These are phyloP conservation scores for Solanum bulbocastanum DNA, from an alignment of 257 asterid genomes.

Conservation along the genomic window DNA sequence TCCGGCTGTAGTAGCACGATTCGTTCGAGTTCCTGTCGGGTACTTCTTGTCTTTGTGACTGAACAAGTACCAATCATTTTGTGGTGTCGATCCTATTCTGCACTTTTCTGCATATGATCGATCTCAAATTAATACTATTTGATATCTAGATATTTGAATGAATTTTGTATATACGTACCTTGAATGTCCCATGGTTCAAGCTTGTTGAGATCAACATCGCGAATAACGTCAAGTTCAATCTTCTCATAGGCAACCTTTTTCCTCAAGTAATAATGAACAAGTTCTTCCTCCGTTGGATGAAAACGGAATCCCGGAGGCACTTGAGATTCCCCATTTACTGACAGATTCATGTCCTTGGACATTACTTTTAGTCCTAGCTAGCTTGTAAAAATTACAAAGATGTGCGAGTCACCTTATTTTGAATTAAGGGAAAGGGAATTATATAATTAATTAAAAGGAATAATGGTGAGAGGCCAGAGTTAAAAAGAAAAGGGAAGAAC, in stretches of 20 bases:
- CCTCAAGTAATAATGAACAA: conserved; percentile 70
- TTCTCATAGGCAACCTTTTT: conserved; percentile 61
- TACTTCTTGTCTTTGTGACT: conserved; percentile 91
- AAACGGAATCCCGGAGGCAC: conserved; percentile 93
- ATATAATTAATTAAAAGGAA: too few relatives aligned
- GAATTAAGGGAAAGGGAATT: too few relatives aligned
- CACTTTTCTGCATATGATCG: conserved; percentile 40
- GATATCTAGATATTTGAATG: too few relatives aligned
- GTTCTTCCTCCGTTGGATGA: conserved; percentile 94
- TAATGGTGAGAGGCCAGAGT: neutral
- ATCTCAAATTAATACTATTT: too few relatives aligned
- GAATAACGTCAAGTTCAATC: conserved; percentile 82
- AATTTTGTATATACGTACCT: conserved; percentile 22
- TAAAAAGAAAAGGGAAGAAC: conserved; percentile 26
- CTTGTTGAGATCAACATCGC: conserved; percentile 85
- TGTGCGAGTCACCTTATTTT: neutral
- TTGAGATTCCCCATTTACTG: conserved; percentile 73
- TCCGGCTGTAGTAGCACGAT: conserved; percentile 87
- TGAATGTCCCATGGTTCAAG: conserved; percentile 98
- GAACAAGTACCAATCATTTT: conserved; percentile 87
- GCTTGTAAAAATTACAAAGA: neutral
- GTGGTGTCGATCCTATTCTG: conserved; percentile 80
- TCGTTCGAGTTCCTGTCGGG: conserved; percentile 81
- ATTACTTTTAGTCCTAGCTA: neutral
- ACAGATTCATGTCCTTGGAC: conserved; percentile 52